These are phyloP conservation scores for Dipteronia dyeriana DNA, from an alignment of 345 rosid genomes.

Conservation along the genomic window DNA sequence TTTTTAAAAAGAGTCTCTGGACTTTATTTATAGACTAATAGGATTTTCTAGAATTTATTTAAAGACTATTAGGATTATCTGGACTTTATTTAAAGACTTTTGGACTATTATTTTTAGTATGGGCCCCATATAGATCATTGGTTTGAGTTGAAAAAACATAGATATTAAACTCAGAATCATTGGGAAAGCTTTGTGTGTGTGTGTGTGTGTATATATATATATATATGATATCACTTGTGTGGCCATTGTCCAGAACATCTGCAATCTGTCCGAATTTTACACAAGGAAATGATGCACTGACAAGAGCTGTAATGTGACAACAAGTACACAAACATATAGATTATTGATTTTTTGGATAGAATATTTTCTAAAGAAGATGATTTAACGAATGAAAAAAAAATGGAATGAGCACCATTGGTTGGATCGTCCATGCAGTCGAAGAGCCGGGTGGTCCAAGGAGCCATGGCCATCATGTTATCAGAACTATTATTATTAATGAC, in stretches of 20 bases:
- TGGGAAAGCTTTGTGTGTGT: too few species aligned
- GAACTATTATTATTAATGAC: background rate
- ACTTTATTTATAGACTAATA: too few species aligned
- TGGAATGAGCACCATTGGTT: conserved; percentile 26
- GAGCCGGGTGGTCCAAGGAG: conserved; percentile 35
- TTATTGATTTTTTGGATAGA: background rate
- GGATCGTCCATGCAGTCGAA: conserved; percentile 44
- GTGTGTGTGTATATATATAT: too few species aligned
- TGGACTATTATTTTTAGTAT: too few species aligned
- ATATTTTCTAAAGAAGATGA: background rate
- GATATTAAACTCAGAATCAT: too few species aligned
- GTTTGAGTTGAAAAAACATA: too few species aligned
- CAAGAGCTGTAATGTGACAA: conserved; percentile 27
- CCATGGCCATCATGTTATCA: background rate
- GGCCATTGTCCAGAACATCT: conserved; percentile 48
- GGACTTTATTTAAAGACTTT: too few species aligned
- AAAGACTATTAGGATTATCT: too few species aligned
- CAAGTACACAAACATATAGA: background rate
- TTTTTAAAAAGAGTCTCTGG: too few species aligned
- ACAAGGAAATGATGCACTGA: conserved; percentile 40
- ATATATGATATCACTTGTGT: conserved; percentile 34
- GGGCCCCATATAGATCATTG: too few species aligned
- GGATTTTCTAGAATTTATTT: too few species aligned
- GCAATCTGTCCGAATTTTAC: conserved; percentile 61
- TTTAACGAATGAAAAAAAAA: background rate